Evolutionary conservation across 106 monocot genomes (phyloP).

Genomic region (Posidonia australis): DNA sequence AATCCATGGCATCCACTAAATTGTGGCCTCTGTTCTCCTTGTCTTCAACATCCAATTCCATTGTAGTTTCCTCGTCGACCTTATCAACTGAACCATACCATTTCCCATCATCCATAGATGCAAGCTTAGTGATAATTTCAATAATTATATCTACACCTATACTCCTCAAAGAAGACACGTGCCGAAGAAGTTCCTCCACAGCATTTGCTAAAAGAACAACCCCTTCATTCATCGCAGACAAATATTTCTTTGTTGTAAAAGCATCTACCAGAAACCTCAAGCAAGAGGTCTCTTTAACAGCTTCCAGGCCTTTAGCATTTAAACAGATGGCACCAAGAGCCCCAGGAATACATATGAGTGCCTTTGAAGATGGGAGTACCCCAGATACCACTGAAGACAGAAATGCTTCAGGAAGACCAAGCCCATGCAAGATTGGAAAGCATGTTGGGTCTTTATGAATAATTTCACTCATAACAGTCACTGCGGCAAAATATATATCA

Average conservation of each 20-base stretch:
- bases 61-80: slow-evolving; percentile 50
- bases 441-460: slow-evolving; percentile 98
- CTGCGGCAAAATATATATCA: slow-evolving; percentile 96
- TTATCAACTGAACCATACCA: slow-evolving; percentile 25
- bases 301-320: slow-evolving; percentile 76
- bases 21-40: slow-evolving; percentile 60
- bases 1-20: slow-evolving; percentile 60
- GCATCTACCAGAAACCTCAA: slow-evolving; percentile 69
- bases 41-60: slow-evolving; percentile 75
- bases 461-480: slow-evolving; percentile 98
- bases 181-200: slow-evolving; percentile 91
- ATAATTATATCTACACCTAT: slow-evolving; percentile 87
- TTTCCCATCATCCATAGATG: slow-evolving; percentile 47
- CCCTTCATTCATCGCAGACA: slow-evolving; percentile 97
- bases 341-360: slow-evolving; percentile 89
- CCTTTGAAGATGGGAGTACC: slow-evolving; percentile 81
- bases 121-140: slow-evolving; percentile 74
- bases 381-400: slow-evolving; percentile 66
- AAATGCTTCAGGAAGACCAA: slow-evolving; percentile 83
- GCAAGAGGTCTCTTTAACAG: slow-evolving; percentile 59
- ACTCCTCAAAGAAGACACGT: slow-evolving; percentile 79
- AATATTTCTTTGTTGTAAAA: slow-evolving; percentile 84
- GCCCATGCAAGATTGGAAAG: slow-evolving; percentile 52
- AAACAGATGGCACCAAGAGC: slow-evolving; percentile 97
- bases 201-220: slow-evolving; percentile 96